A percentile compares a stretch with the other conserved stretches of the same genome.
Conservation (phyloP, 2,329 filamentous ascomycete genomes). For the Hypoxylon sp. region DNA sequence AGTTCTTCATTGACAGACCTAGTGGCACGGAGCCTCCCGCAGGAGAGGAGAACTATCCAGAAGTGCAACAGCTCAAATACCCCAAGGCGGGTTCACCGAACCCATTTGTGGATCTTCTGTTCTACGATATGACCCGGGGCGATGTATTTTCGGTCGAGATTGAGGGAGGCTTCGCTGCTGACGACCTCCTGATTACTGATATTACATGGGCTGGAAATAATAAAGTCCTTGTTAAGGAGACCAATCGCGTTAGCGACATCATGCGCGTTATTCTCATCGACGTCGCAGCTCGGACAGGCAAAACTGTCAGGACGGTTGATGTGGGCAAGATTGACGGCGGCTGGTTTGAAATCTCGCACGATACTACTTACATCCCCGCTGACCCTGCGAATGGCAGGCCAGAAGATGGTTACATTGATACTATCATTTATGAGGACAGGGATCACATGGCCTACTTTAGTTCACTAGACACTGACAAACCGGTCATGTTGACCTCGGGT, state of each 20-base stretch:
- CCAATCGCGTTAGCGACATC: constrained; percentile 94
- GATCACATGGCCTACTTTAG: constrained; percentile 96
- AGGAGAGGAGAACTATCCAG: constrained; percentile 90
- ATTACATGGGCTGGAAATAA: constrained; percentile 91
- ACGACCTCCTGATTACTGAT: constrained; percentile 91
- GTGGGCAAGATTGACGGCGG: constrained; percentile 90
- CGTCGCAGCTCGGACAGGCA: constrained; percentile 78
- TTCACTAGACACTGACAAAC: constrained; percentile 85
- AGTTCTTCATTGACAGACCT: constrained; percentile 92
- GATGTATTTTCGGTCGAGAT: constrained; percentile 86
- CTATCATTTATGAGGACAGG: constrained; percentile 85
- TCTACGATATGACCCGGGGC: constrained; percentile 85
- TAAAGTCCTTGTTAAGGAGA: constrained; percentile 89
- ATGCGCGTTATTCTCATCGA: constrained; percentile 90
- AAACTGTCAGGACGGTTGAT: constrained; percentile 83
- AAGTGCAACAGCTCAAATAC: constrained; percentile 94
- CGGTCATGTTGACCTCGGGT: constrained; percentile 87
- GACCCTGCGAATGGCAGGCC: constrained; percentile 81
- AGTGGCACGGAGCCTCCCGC: constrained; percentile 77
- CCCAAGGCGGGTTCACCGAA: constrained; percentile 96
- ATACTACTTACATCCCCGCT: constrained; percentile 87
- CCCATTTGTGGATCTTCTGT: constrained; percentile 87
- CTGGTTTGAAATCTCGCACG: constrained; percentile 95
- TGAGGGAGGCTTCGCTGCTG: constrained; percentile 81
- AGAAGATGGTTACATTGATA: constrained; percentile 93